A percentile compares a stretch with the other conserved stretches of the same genome.
These are phyloP conservation scores for Pseudozyma pruni DNA, from an alignment of 1,284 basidiomycete species.

Conservation along the genomic window DNA sequence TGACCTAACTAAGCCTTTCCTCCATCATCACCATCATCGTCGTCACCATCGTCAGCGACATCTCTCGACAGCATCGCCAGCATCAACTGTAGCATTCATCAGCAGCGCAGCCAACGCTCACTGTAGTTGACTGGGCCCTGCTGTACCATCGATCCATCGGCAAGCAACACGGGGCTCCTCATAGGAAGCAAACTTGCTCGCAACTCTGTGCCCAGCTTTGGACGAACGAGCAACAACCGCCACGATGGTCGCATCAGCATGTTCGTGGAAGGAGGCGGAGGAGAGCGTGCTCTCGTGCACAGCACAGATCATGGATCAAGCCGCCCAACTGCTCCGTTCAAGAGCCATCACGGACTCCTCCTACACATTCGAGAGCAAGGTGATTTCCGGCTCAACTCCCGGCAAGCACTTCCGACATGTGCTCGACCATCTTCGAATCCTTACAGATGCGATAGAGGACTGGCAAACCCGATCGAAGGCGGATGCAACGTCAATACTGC, in stretches of 20 bases:
- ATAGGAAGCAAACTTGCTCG: too few relatives aligned
- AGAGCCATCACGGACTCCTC: constrained; percentile 32
- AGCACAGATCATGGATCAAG: constrained; percentile 57
- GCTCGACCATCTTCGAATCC: constrained; percentile 55
- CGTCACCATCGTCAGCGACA: not conserved
- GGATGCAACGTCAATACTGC: constrained; percentile 5
- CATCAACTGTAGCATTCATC: not conserved
- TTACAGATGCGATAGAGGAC: constrained; percentile 45
- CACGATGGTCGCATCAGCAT: constrained; percentile 18
- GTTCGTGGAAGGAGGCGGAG: constrained; percentile 41
- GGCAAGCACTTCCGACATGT: constrained; percentile 62
- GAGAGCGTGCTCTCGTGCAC: constrained; percentile 50
- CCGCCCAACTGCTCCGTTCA: constrained; percentile 42
- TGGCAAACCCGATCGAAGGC: constrained; percentile 19
- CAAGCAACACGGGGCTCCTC: too few relatives aligned
- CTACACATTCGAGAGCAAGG: constrained; percentile 37
- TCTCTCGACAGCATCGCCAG: not conserved
- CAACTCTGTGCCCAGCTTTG: too few relatives aligned
- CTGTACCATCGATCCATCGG: not conserved
- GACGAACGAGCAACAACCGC: not conserved
- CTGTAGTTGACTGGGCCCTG: too few relatives aligned
- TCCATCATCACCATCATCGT: not conserved
- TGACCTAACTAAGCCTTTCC: not conserved
- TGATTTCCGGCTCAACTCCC: constrained; percentile 51
- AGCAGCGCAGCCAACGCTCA: too few relatives aligned